phyloP scores from a whole-genome alignment of 2,329 filamentous ascomycete genomes.

The Aspergillus novofumigatus region DNA sequence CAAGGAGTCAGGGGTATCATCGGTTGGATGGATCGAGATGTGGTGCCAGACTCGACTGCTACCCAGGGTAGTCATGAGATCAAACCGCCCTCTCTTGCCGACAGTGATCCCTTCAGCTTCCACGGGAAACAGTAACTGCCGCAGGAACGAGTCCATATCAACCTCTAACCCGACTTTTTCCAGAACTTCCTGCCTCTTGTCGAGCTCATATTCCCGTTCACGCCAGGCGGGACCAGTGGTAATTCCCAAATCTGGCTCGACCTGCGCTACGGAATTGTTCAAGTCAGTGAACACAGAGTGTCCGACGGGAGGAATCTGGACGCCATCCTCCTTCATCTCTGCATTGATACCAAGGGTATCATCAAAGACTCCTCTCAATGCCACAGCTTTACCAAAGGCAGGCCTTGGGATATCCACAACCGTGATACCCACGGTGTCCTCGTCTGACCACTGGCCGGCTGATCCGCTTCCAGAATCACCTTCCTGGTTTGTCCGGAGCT shows the following conservation, averaged over 20 bases:
- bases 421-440: constrained; percentile 83
- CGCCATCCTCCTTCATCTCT: constrained; percentile 94
- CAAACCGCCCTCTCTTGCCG: constrained; percentile 72
- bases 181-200: constrained; percentile 75
- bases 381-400: constrained; percentile 77
- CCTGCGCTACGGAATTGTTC: constrained; percentile 72
- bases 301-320: constrained; percentile 69
- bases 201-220: constrained; percentile 72
- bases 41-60: constrained; percentile 96
- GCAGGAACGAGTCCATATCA: constrained; percentile 78
- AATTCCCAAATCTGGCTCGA: constrained; percentile 74
- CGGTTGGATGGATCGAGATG: constrained; percentile 83
- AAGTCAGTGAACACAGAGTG: constrained; percentile 84
- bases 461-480: constrained; percentile 62
- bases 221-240: constrained; percentile 62
- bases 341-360: constrained; percentile 88
- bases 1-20: constrained; percentile 72
- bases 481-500: constrained; percentile 63
- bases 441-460: constrained; percentile 63
- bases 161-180: constrained; percentile 82
- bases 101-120: constrained; percentile 74
- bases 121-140: constrained; percentile 74
- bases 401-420: constrained; percentile 81
- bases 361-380: constrained; percentile 87
- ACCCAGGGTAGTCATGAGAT: constrained; percentile 67